Percentiles rank a stretch among this genome's conserved stretches.
These are phyloP conservation scores for Fusarium fracticaudum DNA, from an alignment of 2,329 filamentous ascomycete species.

Conservation along the genomic window DNA sequence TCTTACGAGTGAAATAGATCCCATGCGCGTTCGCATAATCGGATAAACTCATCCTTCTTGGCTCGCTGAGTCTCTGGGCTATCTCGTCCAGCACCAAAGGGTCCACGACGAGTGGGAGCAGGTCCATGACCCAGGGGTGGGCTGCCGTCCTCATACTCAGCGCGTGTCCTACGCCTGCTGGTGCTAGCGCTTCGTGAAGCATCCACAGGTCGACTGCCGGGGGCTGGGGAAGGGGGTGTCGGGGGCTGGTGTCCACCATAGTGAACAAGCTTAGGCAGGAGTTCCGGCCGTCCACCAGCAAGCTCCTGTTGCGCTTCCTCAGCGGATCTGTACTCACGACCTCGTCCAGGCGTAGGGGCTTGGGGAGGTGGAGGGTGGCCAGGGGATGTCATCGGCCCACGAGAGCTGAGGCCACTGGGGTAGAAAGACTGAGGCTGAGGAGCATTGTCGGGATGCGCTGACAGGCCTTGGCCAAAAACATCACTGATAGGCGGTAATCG, in stretches of 20 bases:
- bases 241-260: conserved; percentile 95
- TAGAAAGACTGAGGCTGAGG: conserved; percentile 55
- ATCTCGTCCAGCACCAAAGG: conserved; percentile 83
- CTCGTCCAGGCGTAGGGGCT: conserved; percentile 67
- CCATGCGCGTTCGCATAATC: conserved; percentile 89
- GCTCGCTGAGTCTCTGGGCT: conserved; percentile 82
- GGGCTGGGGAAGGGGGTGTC: conserved; percentile 75
- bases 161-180: conserved; percentile 79
- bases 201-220: conserved; percentile 49
- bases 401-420: conserved; percentile 69
- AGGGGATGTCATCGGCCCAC: conserved; percentile 80
- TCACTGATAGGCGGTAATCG: conserved; percentile 93
- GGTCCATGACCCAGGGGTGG: conserved; percentile 84
- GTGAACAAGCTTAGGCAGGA: conserved; percentile 92
- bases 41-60: conserved; percentile 94
- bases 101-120: conserved; percentile 67
- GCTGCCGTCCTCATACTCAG: conserved; percentile 94
- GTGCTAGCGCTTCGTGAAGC: conserved; percentile 68
- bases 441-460: conserved; percentile 66
- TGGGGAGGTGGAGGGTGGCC: conserved; percentile 69
- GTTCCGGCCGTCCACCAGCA: conserved; percentile 89
- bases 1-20: conserved; percentile 90
- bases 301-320: conserved; percentile 94
- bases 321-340: conserved; percentile 91
- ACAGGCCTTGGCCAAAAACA: conserved; percentile 86